These are phyloP conservation scores for Boletus insuetus DNA, from an alignment of 768 basidiomycete genomes.

Conservation along the genomic window DNA sequence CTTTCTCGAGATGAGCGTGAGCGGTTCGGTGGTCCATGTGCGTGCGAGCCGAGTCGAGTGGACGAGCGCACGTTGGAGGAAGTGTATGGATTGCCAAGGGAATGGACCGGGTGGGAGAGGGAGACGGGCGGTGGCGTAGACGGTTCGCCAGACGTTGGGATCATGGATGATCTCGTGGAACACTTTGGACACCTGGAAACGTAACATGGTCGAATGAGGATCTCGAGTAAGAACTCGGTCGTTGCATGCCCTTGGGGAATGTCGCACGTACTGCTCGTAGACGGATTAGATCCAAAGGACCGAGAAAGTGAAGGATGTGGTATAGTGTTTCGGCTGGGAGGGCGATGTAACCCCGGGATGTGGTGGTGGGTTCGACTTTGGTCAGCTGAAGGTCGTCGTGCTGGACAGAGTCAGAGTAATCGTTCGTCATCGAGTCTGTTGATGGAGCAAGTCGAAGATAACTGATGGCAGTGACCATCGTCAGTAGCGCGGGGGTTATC, in stretches of 20 bases:
- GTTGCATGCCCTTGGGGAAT: too few species aligned
- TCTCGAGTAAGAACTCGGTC: too few species aligned
- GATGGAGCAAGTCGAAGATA: too few species aligned
- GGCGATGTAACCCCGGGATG: not conserved
- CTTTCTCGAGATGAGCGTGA: conserved; percentile 4
- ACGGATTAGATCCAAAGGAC: conserved; percentile 14
- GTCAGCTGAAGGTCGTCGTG: not conserved
- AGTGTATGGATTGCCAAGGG: conserved; percentile 17
- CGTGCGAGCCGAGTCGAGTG: conserved; percentile 12
- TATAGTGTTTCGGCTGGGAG: conserved; percentile 20
- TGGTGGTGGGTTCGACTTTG: not conserved
- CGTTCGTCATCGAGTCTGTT: conserved; percentile 5
- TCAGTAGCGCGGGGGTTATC: too few species aligned
- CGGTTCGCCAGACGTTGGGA: conserved; percentile 10
- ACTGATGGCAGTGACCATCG: too few species aligned
- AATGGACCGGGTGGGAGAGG: conserved; percentile 21
- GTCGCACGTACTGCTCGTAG: conserved; percentile 8
- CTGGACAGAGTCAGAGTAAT: not conserved
- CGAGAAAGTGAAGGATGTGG: conserved; percentile 4
- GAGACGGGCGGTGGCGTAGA: conserved; percentile 8
- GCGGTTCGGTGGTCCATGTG: conserved; percentile 13
- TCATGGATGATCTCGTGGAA: conserved; percentile 12
- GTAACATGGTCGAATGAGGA: not conserved
- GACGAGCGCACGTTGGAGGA: conserved; percentile 19
- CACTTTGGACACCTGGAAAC: conserved; percentile 13